Evolutionary conservation across 2,329 filamentous ascomycete species (phyloP), one percentile per base, ranked within the genome.

Genomic region (Furcasterigmium sp.): DNA sequence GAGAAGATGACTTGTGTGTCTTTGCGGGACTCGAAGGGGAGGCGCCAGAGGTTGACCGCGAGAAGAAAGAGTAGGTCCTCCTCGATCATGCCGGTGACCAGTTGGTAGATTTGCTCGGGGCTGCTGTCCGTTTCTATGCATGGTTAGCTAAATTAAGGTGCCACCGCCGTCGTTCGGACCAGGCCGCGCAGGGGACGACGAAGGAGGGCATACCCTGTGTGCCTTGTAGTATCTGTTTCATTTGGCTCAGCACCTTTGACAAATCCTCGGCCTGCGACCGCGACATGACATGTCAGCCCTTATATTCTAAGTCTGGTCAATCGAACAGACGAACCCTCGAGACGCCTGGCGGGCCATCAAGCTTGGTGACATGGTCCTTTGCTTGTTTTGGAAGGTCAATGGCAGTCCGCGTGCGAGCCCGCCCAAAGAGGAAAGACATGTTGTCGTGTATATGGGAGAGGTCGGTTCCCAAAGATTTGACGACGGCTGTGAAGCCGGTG

Each of bases 1-100:
- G 90, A 95, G 69, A 97, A 93, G 61, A 96, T 93, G 50, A 93
- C 87, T 62, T 96, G 91, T 11, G 88, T 87, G 60, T 96, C 91
- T 71, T 96, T 97, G 58, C 91, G 84, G 29, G 91, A 88, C 70
- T 98, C 93, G 70, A 98, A 98, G 1, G 91, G 90, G 5, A 98
- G 78, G 41, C 84, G 80, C 65, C 88, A 82, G 37, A 98, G 85
- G 59, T 85, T 85, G 47, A 84, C 76, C 17, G 91, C 89, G 45
- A 98, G 83, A 41, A 87, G 75, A 55, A 87, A 87, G 35, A 98
- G 81, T 8, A 98, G 75, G 62, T 95, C 90, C 68, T 96, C 90
- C 60, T 91, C 82, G 55, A 96, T 85, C 49, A 95, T 81, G 51
- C 86, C 81, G 44, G 83, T 84, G 41, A 97, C 85, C 39, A 97